A percentile compares a stretch with the other conserved stretches of the same genome.
Evolutionary conservation across 176 grass and related monocot genomes (phyloP).

Genomic region (Ananas comosus): DNA sequence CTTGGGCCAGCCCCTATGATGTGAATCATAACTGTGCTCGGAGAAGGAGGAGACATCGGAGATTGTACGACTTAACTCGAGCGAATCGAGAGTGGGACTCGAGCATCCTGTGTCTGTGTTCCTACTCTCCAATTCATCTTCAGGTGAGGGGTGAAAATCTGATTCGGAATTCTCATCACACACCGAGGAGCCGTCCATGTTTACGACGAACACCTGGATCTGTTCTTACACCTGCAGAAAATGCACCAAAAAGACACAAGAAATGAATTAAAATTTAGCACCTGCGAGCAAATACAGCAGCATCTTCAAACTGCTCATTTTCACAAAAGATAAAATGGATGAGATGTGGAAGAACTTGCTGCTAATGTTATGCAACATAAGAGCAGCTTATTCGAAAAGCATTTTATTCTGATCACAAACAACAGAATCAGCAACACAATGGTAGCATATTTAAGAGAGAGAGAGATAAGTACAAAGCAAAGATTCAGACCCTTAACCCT

Average conservation of each 20-base stretch:
- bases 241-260: not conserved
- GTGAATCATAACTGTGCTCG: constrained; percentile 53
- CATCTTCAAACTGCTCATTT: not conserved
- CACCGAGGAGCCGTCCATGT: constrained; percentile 53
- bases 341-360: not conserved
- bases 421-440: not conserved
- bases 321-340: not conserved
- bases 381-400: not conserved
- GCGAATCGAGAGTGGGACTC: not conserved
- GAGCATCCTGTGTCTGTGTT: not conserved
- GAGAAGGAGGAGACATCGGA: constrained; percentile 60
- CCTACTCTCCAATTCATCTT: not conserved
- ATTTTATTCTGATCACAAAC: not conserved
- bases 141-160: constrained; percentile 28
- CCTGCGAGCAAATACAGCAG: no score
- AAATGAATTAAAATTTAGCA: not conserved
- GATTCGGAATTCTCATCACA: constrained; percentile 58
- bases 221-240: not conserved
- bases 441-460: no score
- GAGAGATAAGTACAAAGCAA: not conserved
- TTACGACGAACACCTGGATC: not conserved
- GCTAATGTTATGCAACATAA: not conserved
- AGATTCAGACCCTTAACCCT: not conserved
- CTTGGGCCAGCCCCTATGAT: constrained; percentile 41
- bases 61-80: not conserved